phyloP scores from a whole-genome alignment of 306 rosid genomes.

The Vigna angularis region DNA sequence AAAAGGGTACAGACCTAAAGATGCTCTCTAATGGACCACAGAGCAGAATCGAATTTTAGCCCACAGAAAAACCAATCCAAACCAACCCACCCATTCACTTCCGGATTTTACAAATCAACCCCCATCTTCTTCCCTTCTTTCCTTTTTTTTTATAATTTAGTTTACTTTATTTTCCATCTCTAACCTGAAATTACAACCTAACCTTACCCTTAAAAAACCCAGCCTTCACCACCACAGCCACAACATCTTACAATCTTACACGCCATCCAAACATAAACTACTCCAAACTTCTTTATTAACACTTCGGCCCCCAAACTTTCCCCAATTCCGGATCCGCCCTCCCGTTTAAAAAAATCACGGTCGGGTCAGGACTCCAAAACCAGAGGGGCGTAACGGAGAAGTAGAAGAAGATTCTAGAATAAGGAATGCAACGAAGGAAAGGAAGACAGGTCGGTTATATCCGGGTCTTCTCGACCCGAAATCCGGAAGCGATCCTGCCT shows the following conservation, averaged over 20 bases:
- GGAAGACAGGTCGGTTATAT: not conserved
- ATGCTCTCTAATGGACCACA: constrained; percentile 39
- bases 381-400: constrained; percentile 34
- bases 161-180: not conserved
- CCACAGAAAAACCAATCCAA: not conserved
- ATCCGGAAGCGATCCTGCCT: not conserved
- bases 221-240: not conserved
- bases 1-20: constrained; percentile 44
- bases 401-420: constrained; percentile 43
- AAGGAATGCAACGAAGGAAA: not conserved
- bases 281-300: constrained; percentile 35
- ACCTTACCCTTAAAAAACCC: constrained; percentile 41
- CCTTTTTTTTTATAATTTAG: not conserved
- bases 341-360: constrained; percentile 92
- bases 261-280: not conserved
- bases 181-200: constrained; percentile 49
- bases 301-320: constrained; percentile 47
- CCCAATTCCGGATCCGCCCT: constrained; percentile 56
- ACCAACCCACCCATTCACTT: constrained; percentile 25
- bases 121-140: constrained; percentile 25
- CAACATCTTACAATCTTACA: constrained; percentile 22
- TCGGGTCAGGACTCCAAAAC: constrained; percentile 44
- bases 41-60: constrained; percentile 42
- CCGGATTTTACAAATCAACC: constrained; percentile 48
- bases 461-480: constrained; percentile 21